Evolutionary conservation across 1,139 yeast species (phyloP), one percentile per base, ranked within the genome.

Genomic region (Taphrina communis): DNA sequence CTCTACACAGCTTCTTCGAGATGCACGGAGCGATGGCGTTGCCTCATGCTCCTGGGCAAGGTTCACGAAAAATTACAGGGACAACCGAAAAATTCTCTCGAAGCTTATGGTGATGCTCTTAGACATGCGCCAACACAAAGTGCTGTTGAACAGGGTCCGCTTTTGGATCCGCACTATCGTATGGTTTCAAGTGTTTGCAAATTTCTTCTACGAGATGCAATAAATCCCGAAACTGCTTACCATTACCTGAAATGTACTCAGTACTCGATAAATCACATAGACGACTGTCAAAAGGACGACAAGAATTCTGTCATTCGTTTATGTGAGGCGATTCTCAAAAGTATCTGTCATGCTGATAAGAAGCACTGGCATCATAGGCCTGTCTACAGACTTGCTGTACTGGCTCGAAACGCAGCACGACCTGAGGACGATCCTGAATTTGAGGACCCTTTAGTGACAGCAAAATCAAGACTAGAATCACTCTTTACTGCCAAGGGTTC

Each of bases 341-440:
- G 41, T 70, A 76, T 92, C 7, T 78, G 84, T 31, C 71, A 80
- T 0, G 80, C 84, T 31, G 98, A 94, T 76, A 92, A 89, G 77
- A 89, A 87, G 76, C 90, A 87, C 69, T 92, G 97, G 97, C 96
- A 92, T 67, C 99, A 94, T 75, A 85, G 89, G 68, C 96, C 97
- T 1, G 82, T 86, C 2, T 92, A 84, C 75, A 81, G 93, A 70
- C 80, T 90, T n/a, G 90, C 98, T 0, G 81, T 79, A 67, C 85
- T 92, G 9, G 39, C 39, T 19, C 36, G 42, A 12, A n/a, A 31
- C 11, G 6, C n/a, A 58, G 42, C 53, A 44, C 41, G 12, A 42
- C 6, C 36, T 11, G 6, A 11, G 36, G 36, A 21, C 36, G 52
- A 42, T 21, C 25, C 42, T 1, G 88, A 86, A 11, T 82, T 85